Base-by-base conservation (phyloP, 495 filamentous ascomycete species). In the Hamigera avellanea region DNA sequence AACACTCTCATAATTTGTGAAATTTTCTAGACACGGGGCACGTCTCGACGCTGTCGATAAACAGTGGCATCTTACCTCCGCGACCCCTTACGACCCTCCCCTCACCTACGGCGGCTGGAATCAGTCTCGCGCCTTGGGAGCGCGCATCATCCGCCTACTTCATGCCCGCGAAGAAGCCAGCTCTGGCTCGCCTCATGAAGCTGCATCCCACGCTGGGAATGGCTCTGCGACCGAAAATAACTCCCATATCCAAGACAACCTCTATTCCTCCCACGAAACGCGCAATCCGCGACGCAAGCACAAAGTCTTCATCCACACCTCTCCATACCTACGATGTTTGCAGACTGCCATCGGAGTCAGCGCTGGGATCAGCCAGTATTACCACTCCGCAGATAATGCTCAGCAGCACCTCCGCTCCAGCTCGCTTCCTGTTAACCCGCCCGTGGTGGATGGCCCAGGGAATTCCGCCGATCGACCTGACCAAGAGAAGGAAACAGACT, bases 101-200 rank as follows among this genome's bases (percentile, higher is more conserved):
- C 70, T 99, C 32, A 95, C 88, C 12, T 96, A 95, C 51, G 81
- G 86, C 41, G 91, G 91, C 30, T 96, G 88, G 87, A 72, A 73
- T 14, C 89, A 95, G 52, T 77, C 81, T 34, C 79, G 80, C 41
- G 75, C 74, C 7, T 64, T 95, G 2, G 91, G 91, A 2, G 63
- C 70, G 13, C 76, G 86, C 26, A 94, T 99, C 37, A 79, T 77
- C 2, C 75, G 63, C 41, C 75, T 95, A 6, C 57, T 96, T 16
- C 57, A 68, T 34, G 56, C 62, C 6, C 50, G 70, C 23, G 53
- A 62, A 40, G 42, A 53, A 15, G 12, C 45, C 31, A 6, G 34
- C 34, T 8, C 14, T 12, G 15, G 6, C 10, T 36, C 34, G n/a
- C 23, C 31, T 37, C 19, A 36, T 37, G 33, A 27, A 43, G 0